Percentiles rank a stretch among this genome's conserved stretches.
Conservation (phyloP, 345 rosid species). For the Linum usitatissimum region DNA sequence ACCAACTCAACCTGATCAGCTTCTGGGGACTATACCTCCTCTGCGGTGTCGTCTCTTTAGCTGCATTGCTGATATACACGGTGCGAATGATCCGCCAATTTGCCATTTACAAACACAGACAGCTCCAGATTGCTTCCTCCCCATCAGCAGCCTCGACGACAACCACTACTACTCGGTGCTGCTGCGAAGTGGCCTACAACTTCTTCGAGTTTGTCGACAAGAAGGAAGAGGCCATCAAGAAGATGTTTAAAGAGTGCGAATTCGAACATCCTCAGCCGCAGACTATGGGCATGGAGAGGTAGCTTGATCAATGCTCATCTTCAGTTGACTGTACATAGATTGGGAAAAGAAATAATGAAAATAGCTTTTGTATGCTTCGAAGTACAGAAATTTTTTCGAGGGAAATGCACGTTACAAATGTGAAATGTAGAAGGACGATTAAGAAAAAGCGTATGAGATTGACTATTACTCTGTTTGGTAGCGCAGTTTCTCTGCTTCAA, state of each 20-base stretch:
- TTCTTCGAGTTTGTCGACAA: slow-evolving; percentile 66
- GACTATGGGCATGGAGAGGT: slow-evolving; percentile 13
- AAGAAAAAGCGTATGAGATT: too few species aligned
- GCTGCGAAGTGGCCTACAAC: slow-evolving; percentile 30
- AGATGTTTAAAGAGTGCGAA: slow-evolving; percentile 35
- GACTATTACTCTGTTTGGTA: too few species aligned
- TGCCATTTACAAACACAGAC: slow-evolving; percentile 37
- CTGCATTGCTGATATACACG: slow-evolving; percentile 40
- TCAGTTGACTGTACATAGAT: too few species aligned
- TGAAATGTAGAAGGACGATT: too few species aligned
- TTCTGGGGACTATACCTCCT: slow-evolving; percentile 78
- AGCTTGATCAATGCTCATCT: not conserved
- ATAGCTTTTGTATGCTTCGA: too few species aligned
- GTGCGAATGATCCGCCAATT: slow-evolving; percentile 41
- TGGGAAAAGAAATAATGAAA: too few species aligned
- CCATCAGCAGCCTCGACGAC: slow-evolving; percentile 24
- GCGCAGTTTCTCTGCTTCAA: too few species aligned
- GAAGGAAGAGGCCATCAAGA: slow-evolving; percentile 79
- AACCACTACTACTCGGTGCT: slow-evolving; percentile 14
- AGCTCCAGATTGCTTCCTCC: slow-evolving; percentile 14
- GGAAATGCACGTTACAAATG: too few species aligned
- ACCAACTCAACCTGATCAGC: slow-evolving; percentile 52
- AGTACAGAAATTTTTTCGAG: too few species aligned
- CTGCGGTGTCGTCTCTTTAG: slow-evolving; percentile 34
- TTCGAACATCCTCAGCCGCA: slow-evolving; percentile 28